Evolutionary conservation across 805 yeast species (phyloP), one percentile per base, ranked within the genome.

Genomic region (Candida pseudofarinosa): DNA sequence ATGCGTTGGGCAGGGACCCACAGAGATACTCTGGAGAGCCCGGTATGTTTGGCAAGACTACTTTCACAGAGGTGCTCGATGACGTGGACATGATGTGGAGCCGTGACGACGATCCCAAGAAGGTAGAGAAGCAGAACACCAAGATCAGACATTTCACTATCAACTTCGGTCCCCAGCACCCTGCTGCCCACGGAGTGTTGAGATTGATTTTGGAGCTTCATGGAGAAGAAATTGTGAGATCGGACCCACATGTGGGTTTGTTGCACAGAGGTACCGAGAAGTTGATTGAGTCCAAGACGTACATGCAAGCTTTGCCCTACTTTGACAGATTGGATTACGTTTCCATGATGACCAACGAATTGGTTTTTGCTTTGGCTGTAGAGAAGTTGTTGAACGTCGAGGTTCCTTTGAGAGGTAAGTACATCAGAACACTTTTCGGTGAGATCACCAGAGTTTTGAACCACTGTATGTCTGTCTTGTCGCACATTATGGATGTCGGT

Each of bases 401-500:
- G 55, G 88, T 87, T 38, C 96, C 96, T 30, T 70, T 83, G 52
- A 81, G 96, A 62, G 95, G 82, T 38, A 81, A 87, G 67, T 87
- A 87, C 67, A 81, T 87, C 56, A 79, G 96, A 62, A 86, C 95
- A 19, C 59, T 87, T 64, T 88, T 86, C 60, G 93, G 91, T 35
- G 96, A 87, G 63, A 83, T 87, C 63, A 87, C 96, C 42, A 79
- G 96, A 61, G 67, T 85, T 43, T 73, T 85, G 59, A 87, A 87
- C 69, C 96, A 87, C 62, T 75, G 85, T 65, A 87, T 87, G 95
- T 83, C 91, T 19, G 83, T 87, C 38, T 70, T 85, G 48, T 80
- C 95, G 39, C 95, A 88, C 66, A 89, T 91, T 52, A 87, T 87
- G 95, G 96, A 87, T 72, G 95, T 88, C 44, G 96, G 96, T 71